Evolutionary conservation across 768 basidiomycete species (phyloP).

Genomic region (Lentinula guzmanii): DNA sequence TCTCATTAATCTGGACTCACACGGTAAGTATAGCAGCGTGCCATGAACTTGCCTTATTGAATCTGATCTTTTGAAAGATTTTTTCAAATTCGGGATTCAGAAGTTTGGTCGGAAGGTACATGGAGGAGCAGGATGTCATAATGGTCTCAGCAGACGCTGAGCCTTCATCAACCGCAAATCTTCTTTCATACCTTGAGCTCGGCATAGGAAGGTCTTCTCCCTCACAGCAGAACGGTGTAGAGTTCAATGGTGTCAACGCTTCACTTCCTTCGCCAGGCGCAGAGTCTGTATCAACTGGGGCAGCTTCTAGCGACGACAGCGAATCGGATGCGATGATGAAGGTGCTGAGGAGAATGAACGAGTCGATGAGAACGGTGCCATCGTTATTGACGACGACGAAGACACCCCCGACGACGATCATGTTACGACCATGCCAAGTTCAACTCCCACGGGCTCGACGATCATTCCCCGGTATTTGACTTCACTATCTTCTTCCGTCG

Average conservation of each 20-base stretch:
- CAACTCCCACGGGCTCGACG: no score
- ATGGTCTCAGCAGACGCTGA: not conserved
- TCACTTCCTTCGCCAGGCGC: not conserved
- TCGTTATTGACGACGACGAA: not conserved
- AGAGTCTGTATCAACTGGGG: not conserved
- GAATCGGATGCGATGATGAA: not conserved
- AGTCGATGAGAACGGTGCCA: not conserved
- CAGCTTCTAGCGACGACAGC: slow-evolving; percentile 1
- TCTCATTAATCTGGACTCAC: not conserved
- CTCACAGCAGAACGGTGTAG: not conserved
- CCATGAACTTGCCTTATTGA: not conserved
- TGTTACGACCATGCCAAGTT: no score
- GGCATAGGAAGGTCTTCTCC: not conserved
- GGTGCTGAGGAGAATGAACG: slow-evolving; percentile 1
- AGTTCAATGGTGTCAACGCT: not conserved
- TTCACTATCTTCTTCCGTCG: no score
- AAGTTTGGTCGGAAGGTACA: slow-evolving; percentile 7
- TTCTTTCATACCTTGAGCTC: not conserved
- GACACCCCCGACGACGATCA: not conserved
- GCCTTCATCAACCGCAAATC: not conserved
- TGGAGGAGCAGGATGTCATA: slow-evolving; percentile 3
- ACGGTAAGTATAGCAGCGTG: not conserved
- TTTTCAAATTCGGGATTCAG: not conserved
- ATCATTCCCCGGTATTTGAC: no score
- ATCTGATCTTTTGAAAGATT: not conserved